phyloP scores from a whole-genome alignment of 805 yeast genomes.

The Clavispora santaluciae region DNA sequence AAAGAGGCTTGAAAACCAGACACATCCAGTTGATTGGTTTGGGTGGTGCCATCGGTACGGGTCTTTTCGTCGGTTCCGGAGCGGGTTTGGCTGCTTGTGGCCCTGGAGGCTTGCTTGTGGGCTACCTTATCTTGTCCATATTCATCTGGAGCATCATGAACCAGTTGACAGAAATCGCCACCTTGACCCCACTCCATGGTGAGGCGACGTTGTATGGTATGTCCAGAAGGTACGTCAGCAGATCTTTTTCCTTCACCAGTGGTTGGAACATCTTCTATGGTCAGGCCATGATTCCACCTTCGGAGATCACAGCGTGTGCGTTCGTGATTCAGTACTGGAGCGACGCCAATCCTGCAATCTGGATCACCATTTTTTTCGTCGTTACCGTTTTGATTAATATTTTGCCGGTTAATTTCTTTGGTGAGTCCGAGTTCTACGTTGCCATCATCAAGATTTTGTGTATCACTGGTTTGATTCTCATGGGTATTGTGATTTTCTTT shows the following conservation, averaged over 20 bases:
- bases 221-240: conserved; percentile 7
- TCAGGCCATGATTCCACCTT: conserved; percentile 28
- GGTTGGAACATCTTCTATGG: conserved; percentile 35
- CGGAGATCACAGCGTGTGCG: conserved; percentile 41
- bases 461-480: conserved; percentile 27
- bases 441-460: conserved; percentile 29
- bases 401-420: conserved; percentile 28
- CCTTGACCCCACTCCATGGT: conserved; percentile 12
- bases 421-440: conserved; percentile 36
- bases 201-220: conserved; percentile 21
- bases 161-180: conserved; percentile 17
- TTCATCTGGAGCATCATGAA: conserved; percentile 28
- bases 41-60: conserved; percentile 21
- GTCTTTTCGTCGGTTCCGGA: conserved; percentile 25
- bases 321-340: conserved; percentile 33
- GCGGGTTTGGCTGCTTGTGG: conserved; percentile 18
- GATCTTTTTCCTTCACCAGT: conserved; percentile 29
- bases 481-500: conserved; percentile 32
- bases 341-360: conserved; percentile 42
- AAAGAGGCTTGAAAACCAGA: conserved; percentile 2
- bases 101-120: conserved; percentile 15
- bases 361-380: conserved; percentile 48
- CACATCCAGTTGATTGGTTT: conserved; percentile 12
- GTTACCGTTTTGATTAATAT: conserved; percentile 24
- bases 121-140: conserved; percentile 18